phyloP scores from a whole-genome alignment of 1,139 yeast species.

The Magnusiomyces fungicola region DNA sequence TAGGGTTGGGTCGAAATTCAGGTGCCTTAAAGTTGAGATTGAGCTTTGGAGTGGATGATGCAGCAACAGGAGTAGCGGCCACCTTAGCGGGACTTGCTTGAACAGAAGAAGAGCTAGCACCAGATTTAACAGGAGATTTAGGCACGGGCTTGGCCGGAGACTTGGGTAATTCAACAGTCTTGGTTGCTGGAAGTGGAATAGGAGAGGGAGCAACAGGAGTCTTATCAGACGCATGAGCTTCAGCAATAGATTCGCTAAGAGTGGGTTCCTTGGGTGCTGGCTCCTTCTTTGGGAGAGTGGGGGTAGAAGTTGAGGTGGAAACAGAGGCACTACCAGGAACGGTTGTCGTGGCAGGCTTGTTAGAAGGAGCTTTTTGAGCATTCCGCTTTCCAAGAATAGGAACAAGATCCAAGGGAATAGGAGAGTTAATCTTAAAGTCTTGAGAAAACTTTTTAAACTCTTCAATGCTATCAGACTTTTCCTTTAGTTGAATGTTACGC shows the following conservation, averaged over 20 bases:
- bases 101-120: constrained; percentile 1
- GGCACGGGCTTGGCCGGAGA: constrained; percentile 4
- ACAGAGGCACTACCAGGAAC: constrained; percentile 8
- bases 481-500: constrained; percentile 28
- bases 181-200: constrained; percentile 10
- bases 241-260: constrained; percentile 10
- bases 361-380: constrained; percentile 20
- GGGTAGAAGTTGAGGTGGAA: not conserved
- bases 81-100: not conserved
- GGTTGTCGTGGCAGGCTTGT: constrained; percentile 18
- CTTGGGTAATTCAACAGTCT: constrained; percentile 4
- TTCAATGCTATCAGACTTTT: constrained; percentile 48
- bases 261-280: constrained; percentile 2
- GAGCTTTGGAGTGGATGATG: constrained; percentile 18
- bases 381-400: constrained; percentile 66
- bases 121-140: constrained; percentile 3
- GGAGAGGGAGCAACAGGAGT: constrained; percentile 15
- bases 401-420: constrained; percentile 61
- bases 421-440: constrained; percentile 55
- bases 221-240: constrained; percentile 9
- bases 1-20: constrained; percentile 62
- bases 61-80: constrained; percentile 4
- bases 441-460: constrained; percentile 81
- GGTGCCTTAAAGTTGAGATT: constrained; percentile 52
- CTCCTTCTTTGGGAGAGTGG: not conserved